phyloP scores from a whole-genome alignment of 805 yeast species.

The Lipomyces orientalis region DNA sequence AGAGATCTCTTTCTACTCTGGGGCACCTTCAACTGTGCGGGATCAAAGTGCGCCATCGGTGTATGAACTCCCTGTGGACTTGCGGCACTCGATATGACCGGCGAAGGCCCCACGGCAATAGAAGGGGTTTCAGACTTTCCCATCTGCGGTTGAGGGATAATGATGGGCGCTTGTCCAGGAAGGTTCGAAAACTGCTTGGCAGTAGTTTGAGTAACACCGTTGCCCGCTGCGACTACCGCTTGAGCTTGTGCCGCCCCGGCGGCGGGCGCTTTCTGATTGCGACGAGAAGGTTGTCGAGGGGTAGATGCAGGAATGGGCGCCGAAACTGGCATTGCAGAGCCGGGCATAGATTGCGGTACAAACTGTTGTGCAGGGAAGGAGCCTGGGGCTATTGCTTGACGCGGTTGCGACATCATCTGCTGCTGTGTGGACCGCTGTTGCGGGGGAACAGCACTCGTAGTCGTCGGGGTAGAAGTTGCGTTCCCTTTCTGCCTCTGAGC shows the following conservation, averaged over 20 bases:
- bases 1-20: constrained; percentile 25
- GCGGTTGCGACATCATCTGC: constrained; percentile 13
- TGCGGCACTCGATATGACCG: constrained; percentile 11
- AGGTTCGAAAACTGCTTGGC: not conserved
- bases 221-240: not conserved
- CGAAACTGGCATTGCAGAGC: constrained; percentile 7
- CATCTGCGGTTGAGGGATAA: not conserved
- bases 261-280: constrained; percentile 12
- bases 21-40: constrained; percentile 32
- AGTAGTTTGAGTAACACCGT: not conserved
- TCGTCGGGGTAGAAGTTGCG: not conserved
- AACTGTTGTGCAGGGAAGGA: not conserved
- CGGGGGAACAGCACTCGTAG: constrained; percentile 3
- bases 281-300: constrained; percentile 16
- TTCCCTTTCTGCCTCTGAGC: constrained; percentile 8
- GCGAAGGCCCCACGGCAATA: constrained; percentile 13
- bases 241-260: not conserved
- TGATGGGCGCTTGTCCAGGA: not conserved
- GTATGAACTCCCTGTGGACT: constrained; percentile 37
- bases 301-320: constrained; percentile 11
- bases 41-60: constrained; percentile 20
- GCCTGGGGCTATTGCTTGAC: not conserved
- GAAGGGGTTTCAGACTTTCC: not conserved
- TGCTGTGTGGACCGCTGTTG: constrained; percentile 18
- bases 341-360: not conserved